Evolutionary conservation across 164 flowering plant genomes (phyloP).

Genomic region (Protea cynaroides): DNA sequence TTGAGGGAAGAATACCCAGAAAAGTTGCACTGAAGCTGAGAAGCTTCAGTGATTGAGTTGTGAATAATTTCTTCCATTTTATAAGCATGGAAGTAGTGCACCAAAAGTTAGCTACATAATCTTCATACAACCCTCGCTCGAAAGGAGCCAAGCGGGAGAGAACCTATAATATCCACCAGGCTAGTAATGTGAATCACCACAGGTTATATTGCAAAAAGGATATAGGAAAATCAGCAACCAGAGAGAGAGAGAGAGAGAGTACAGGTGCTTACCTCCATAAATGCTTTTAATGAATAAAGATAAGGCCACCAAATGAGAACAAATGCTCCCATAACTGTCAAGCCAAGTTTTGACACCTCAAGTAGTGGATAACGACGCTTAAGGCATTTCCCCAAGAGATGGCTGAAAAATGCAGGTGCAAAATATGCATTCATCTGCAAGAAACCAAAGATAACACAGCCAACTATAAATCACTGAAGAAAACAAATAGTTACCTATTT

Average conservation of each 20-base stretch:
- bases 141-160: constrained; percentile 89
- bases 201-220: not conserved
- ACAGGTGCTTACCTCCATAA: constrained; percentile 42
- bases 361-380: constrained; percentile 53
- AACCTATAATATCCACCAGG: constrained; percentile 46
- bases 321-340: constrained; percentile 75
- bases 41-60: constrained; percentile 45
- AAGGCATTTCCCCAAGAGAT: constrained; percentile 78
- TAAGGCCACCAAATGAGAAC: constrained; percentile 89
- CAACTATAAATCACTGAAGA: not conserved
- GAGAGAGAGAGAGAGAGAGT: too few species aligned
- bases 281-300: constrained; percentile 53
- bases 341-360: constrained; percentile 63
- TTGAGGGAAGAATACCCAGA: constrained; percentile 55
- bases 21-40: constrained; percentile 64
- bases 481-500: not conserved
- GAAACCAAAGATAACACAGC: not conserved
- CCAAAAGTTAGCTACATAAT: constrained; percentile 97
- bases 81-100: constrained; percentile 72
- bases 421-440: constrained; percentile 93
- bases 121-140: constrained; percentile 94
- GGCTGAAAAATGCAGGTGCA: constrained; percentile 93
- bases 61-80: constrained; percentile 81
- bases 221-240: not conserved
- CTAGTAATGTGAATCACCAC: not conserved